Evolutionary conservation across 2,329 filamentous ascomycete genomes (phyloP), one percentile per base, ranked within the genome.

Genomic region (Talaromyces sp.): DNA sequence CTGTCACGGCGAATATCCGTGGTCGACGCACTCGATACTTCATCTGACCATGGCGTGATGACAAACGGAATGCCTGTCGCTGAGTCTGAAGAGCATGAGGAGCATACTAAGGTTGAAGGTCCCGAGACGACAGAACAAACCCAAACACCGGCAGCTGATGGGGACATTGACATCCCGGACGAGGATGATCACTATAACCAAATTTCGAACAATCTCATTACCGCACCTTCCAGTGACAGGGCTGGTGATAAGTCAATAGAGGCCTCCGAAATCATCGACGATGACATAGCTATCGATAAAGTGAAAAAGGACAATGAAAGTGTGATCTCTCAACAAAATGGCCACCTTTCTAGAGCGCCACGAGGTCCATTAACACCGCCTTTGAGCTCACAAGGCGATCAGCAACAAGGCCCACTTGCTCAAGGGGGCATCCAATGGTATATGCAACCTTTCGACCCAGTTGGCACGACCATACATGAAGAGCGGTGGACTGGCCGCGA

Each of bases 371-470:
- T 70, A 46, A 82, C 75, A 42, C 77, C 73, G 58, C 77, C 75
- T 65, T 73, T 77, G 64, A 77, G 73, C 63, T 72, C 73, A 58
- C 72, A 77, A 62, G 75, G 73, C n/a, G 75, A 79, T 42, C 73
- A 78, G 59, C 73, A 78, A 59, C 77, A 78, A 60, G 69, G 74
- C 39, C 79, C 83, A 12, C 79, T 92, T 50, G 84, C 84, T 2
- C 83, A 88, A 56, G 93, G 93, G 63, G 93, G 93, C 37, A 81
- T 96, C 12, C 86, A 91, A 7, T 97, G 92, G 92, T 96, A 96
- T 75, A 84, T 96, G 64, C 85, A 90, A 70, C 83, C 86, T 8
- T 96, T 96, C 72, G 86, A 95, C 58, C 89, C 90, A 61, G 71
- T 86, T 60, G 93, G 92, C 62, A 96, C 92, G 0, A 93, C 89